Evolutionary conservation across 208 protist species (phyloP).

Genomic region (Phytomonas francai): DNA sequence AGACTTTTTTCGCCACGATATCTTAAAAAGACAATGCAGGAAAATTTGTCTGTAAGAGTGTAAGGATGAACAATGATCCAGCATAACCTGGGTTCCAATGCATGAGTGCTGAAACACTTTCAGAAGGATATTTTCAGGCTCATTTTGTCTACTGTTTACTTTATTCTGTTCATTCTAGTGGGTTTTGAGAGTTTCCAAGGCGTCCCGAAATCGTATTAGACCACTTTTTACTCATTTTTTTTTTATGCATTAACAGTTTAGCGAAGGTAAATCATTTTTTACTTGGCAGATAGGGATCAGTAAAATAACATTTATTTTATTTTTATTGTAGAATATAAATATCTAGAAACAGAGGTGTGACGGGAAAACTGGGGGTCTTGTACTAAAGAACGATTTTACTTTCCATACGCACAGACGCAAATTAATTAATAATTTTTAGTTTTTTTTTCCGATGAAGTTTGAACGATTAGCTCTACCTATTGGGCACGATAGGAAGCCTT

Average conservation of each 20-base stretch:
- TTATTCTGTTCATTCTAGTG: background rate
- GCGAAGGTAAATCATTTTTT: conserved; percentile 1
- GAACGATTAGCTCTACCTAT: conserved; percentile 21
- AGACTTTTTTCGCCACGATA: background rate
- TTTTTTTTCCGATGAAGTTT: conserved; percentile 6
- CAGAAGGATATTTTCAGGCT: background rate
- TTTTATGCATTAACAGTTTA: conserved; percentile 1
- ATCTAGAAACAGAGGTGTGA: background rate
- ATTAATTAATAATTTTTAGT: background rate
- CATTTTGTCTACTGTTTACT: background rate
- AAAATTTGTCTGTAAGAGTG: background rate
- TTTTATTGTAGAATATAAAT: background rate
- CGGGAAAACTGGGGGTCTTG: background rate
- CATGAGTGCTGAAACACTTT: background rate
- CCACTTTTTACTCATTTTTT: background rate
- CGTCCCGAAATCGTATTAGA: background rate
- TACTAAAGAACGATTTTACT: background rate
- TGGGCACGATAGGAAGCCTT: conserved; percentile 7
- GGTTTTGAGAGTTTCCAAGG: background rate
- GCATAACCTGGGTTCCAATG: background rate
- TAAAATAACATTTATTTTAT: background rate
- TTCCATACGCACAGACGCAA: background rate
- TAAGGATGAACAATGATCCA: background rate
- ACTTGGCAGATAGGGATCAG: background rate
- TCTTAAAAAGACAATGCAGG: background rate